Evolutionary conservation across 2,329 filamentous ascomycete genomes (phyloP).

Genomic region (Neofusicoccum parvum): DNA sequence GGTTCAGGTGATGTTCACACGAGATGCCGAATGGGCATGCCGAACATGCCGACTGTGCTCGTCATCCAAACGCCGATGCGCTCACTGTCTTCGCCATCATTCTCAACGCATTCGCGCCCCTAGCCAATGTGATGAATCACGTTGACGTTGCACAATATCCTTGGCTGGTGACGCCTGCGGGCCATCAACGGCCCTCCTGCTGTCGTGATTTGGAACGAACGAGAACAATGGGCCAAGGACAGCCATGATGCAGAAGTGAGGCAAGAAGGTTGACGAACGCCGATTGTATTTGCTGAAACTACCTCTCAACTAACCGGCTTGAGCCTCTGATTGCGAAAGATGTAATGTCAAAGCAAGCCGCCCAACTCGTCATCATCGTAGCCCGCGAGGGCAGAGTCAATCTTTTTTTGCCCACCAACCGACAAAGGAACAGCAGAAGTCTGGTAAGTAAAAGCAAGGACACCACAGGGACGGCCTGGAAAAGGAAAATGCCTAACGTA

Average conservation of each 20-base stretch:
- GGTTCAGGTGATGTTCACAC: constrained; percentile 8
- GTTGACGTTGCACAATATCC: not conserved
- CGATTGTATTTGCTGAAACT: constrained; percentile 18
- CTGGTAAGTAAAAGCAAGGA: constrained; percentile 10
- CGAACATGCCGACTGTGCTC: constrained; percentile 16
- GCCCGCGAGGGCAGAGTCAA: constrained; percentile 22
- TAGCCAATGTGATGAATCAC: not conserved
- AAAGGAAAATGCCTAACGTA: constrained; percentile 11
- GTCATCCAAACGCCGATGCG: not conserved
- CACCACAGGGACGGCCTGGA: not conserved
- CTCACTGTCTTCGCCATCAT: not conserved
- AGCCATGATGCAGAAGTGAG: not conserved
- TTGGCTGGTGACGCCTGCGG: not conserved
- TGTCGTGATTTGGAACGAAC: not conserved
- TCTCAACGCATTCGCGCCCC: not conserved
- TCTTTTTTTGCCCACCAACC: constrained; percentile 22
- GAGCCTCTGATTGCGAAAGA: constrained; percentile 19
- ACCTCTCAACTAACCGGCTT: constrained; percentile 13
- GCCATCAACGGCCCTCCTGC: not conserved
- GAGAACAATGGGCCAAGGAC: too few species aligned
- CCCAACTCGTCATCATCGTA: constrained; percentile 22
- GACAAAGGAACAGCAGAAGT: constrained; percentile 9
- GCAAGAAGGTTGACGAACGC: not conserved
- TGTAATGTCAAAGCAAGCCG: constrained; percentile 19
- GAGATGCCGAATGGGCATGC: not conserved